Base-by-base conservation (phyloP, 2,329 filamentous ascomycete species). In the Sphaceloma murrayae region DNA sequence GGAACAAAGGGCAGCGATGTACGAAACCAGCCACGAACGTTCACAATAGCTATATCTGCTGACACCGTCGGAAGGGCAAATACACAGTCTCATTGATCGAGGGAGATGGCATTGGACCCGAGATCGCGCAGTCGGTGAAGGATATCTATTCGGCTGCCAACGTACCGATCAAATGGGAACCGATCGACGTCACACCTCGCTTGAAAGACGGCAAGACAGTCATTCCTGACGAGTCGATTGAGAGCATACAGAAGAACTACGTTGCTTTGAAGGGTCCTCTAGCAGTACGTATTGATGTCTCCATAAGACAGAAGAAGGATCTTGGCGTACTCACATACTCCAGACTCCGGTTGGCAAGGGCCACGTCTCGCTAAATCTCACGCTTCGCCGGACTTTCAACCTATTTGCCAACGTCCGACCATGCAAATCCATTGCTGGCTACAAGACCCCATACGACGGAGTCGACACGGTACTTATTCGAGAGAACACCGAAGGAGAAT, bases 401-500 rank as follows among this genome's bases (percentile, higher is more conserved):
- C 87, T 98, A 60, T 98, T 98, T 69, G 93, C 91, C 72, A 98
- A 98, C 74, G 77, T 98, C 59, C 88, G 93, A 61, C 91, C 93
- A 51, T 98, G 93, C 80, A 85, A 87, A 63, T 95, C 87, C 53
- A 87, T 98, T 56, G 85, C 84, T 53, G 91, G 91, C 60, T 98
- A 82, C 82, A 94, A 96, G 80, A 98, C 91, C 44, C 87, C 89
- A 52, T 96, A 96, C 74, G 89, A 96, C 66, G 78, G 84, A 59
- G 91, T 98, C 62, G 84, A 98, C 70, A 95, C 88, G 29, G 86
- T 95, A 60, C 75, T 98, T 63, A 96, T 98, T 70, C 85, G 91
- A 68, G 91, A 98, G 75, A 98, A 98, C 77, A 96, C 91, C 56
- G 91, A 96, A 78, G 91, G 91, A 67, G 91, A 96, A 75, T 98